Percentiles rank a stretch among this genome's conserved stretches.
phyloP scores from a whole-genome alignment of 495 filamentous ascomycete genomes.

The Massariosphaeria phaeospora region DNA sequence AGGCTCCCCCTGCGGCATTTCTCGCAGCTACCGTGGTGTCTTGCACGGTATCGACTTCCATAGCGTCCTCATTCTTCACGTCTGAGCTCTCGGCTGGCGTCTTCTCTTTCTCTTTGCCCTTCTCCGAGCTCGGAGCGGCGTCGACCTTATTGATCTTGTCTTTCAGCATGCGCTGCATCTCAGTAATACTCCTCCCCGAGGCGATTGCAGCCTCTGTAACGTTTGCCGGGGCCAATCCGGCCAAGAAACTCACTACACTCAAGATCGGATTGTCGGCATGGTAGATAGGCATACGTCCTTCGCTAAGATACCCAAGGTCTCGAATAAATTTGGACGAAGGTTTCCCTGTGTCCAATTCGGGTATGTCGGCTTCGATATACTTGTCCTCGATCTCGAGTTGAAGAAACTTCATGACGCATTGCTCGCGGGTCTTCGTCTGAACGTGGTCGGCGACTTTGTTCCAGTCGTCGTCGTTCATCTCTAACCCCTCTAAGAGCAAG shows the following conservation, averaged over 20 bases:
- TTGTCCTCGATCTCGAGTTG: slow-evolving; percentile 51
- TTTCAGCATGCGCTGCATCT: slow-evolving; percentile 70
- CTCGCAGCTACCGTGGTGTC: slow-evolving; percentile 35
- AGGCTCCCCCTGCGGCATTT: slow-evolving; percentile 9
- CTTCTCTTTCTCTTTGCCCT: slow-evolving; percentile 51
- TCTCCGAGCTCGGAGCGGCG: slow-evolving; percentile 39
- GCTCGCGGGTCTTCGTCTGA: slow-evolving; percentile 83
- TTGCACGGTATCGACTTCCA: slow-evolving; percentile 57
- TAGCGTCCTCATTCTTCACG: slow-evolving; percentile 60
- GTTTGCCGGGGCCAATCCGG: slow-evolving; percentile 77
- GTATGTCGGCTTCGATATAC: slow-evolving; percentile 50
- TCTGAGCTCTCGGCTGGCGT: slow-evolving; percentile 42
- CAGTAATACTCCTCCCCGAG: slow-evolving; percentile 75
- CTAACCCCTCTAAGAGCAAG: slow-evolving; percentile 78
- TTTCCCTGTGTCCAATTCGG: slow-evolving; percentile 44
- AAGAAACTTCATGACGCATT: slow-evolving; percentile 94
- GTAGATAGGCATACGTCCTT: slow-evolving; percentile 75
- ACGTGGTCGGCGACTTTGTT: slow-evolving; percentile 86
- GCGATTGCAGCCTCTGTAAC: slow-evolving; percentile 71
- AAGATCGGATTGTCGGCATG: slow-evolving; percentile 92
- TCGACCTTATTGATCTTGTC: slow-evolving; percentile 63
- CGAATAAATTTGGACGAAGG: slow-evolving; percentile 39
- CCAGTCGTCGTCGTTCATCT: slow-evolving; percentile 93
- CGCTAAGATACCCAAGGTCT: slow-evolving; percentile 56
- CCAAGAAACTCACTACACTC: slow-evolving; percentile 89